These are phyloP conservation scores for Xylaria nigripes DNA, from an alignment of 495 filamentous ascomycete species.

Conservation along the genomic window DNA sequence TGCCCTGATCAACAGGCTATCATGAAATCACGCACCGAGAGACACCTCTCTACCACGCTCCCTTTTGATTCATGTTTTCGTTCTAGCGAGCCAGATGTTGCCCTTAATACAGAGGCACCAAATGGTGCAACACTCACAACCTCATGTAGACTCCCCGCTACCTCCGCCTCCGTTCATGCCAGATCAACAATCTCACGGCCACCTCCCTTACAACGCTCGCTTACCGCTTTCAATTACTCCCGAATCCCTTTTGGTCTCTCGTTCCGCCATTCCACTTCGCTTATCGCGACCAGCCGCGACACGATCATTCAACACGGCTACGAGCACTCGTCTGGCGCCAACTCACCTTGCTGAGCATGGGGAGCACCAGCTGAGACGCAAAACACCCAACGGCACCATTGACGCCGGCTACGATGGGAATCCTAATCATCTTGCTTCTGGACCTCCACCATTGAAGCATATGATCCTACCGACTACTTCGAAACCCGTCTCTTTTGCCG, in stretches of 20 bases:
- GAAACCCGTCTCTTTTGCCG: constrained; percentile 30
- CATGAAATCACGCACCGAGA: constrained; percentile 25
- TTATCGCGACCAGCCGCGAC: constrained; percentile 25
- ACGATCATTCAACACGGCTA: constrained; percentile 23
- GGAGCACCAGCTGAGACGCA: constrained; percentile 82
- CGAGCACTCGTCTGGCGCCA: constrained; percentile 25
- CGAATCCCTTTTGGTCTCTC: constrained; percentile 19
- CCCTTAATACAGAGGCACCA: constrained; percentile 42
- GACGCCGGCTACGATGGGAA: constrained; percentile 92
- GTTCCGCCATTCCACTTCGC: constrained; percentile 33
- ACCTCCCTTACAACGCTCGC: constrained; percentile 10
- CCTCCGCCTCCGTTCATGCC: constrained; percentile 24
- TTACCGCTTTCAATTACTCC: constrained; percentile 7
- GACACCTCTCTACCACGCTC: constrained; percentile 12
- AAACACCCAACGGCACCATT: constrained; percentile 89
- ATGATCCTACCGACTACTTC: constrained; percentile 59
- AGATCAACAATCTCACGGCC: constrained; percentile 5
- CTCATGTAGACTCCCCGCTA: constrained; percentile 28
- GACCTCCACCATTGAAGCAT: constrained; percentile 77
- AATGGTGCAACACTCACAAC: constrained; percentile 34
- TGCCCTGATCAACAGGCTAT: constrained; percentile 33
- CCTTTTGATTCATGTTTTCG: constrained; percentile 13
- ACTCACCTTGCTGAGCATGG: constrained; percentile 32
- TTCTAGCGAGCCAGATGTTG: constrained; percentile 29
- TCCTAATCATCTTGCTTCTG: constrained; percentile 61